These are phyloP conservation scores for Fonsecaea nubica DNA, from an alignment of 2,329 filamentous ascomycete species.

Conservation along the genomic window DNA sequence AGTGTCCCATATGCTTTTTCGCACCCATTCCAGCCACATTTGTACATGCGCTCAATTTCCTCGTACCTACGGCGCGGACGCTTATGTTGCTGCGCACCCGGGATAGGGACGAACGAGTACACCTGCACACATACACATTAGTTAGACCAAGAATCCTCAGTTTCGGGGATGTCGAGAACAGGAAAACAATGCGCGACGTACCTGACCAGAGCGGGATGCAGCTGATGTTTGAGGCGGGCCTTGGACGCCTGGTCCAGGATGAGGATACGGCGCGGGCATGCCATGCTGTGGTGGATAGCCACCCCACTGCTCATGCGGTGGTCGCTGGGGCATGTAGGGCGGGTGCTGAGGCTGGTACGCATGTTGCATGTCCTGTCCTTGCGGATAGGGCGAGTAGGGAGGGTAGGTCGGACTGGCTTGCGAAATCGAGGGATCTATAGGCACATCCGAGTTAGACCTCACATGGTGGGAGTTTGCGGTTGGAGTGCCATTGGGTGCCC, in stretches of 20 bases:
- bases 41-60: slow-evolving; percentile 99
- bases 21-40: slow-evolving; percentile 97
- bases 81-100: slow-evolving; percentile 93
- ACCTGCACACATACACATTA: slow-evolving; percentile 62
- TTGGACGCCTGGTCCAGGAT: slow-evolving; percentile 64
- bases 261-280: slow-evolving; percentile 56
- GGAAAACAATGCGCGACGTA: slow-evolving; percentile 44
- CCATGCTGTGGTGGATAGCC: slow-evolving; percentile 49
- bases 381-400: slow-evolving; percentile 85
- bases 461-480: slow-evolving; percentile 62
- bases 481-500: slow-evolving; percentile 73
- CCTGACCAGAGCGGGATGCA: slow-evolving; percentile 67
- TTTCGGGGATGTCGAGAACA: neutral
- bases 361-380: slow-evolving; percentile 79
- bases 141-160: neutral
- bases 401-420: slow-evolving; percentile 91
- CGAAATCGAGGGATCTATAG: slow-evolving; percentile 99
- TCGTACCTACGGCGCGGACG: slow-evolving; percentile 91
- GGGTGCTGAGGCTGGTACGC: slow-evolving; percentile 50
- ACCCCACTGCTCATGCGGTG: slow-evolving; percentile 51
- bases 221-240: slow-evolving; percentile 66
- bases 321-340: slow-evolving; percentile 52
- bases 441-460: slow-evolving; percentile 95
- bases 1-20: slow-evolving; percentile 98
- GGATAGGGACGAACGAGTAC: slow-evolving; percentile 97